Percentiles rank a stretch among this genome's conserved stretches.
phyloP scores from a whole-genome alignment of 345 rosid genomes.

The Arabis hirsuta region DNA sequence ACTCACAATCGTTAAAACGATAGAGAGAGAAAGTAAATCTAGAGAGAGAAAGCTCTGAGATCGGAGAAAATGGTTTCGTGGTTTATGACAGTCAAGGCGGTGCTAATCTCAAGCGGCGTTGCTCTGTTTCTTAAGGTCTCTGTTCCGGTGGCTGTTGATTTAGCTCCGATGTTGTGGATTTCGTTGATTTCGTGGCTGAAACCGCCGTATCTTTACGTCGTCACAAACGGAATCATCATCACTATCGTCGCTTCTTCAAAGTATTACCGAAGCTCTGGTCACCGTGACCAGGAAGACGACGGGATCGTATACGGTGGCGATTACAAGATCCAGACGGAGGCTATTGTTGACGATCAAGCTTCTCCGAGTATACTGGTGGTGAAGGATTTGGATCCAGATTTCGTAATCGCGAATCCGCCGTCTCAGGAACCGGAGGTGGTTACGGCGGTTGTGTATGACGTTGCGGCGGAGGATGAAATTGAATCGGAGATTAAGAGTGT shows the following conservation, averaged over 20 bases:
- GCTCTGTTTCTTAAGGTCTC: conserved; percentile 32
- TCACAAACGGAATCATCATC: conserved; percentile 45
- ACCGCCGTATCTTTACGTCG: conserved; percentile 39
- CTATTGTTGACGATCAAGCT: not conserved
- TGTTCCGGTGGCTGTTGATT: conserved; percentile 39
- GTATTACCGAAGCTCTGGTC: conserved; percentile 17
- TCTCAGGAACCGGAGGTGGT: not conserved
- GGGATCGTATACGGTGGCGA: conserved; percentile 35
- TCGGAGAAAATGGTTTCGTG: conserved; percentile 40
- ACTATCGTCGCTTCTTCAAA: conserved; percentile 42
- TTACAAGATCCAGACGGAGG: conserved; percentile 41
- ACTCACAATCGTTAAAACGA: conserved; percentile 16
- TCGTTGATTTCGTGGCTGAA: conserved; percentile 36
- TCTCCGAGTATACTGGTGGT: conserved; percentile 29
- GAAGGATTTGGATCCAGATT: conserved; percentile 29
- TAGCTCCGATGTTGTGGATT: conserved; percentile 42
- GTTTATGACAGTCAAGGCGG: conserved; percentile 40
- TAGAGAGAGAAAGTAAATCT: not conserved
- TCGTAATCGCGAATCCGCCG: not conserved
- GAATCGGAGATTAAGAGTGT: conserved; percentile 36
- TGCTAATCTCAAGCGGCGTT: conserved; percentile 39
- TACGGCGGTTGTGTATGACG: conserved; percentile 24
- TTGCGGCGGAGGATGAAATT: not conserved
- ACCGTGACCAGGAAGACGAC: conserved; percentile 22
- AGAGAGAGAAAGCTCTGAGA: conserved; percentile 2